Base-by-base conservation (phyloP, 1,284 basidiomycete species). In the Paramarasmius palmivorus region DNA sequence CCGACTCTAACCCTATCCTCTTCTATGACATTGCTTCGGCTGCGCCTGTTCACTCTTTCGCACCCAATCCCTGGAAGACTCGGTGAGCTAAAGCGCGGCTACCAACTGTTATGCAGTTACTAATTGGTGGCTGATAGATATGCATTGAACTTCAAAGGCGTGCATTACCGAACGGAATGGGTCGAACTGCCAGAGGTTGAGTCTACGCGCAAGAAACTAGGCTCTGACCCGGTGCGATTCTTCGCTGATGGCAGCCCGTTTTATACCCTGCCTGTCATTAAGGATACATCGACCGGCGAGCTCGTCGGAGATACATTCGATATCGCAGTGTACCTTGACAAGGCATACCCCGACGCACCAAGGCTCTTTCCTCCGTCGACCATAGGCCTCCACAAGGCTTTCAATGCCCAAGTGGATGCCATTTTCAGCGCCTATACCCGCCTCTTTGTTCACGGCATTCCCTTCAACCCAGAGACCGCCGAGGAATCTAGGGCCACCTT, bases 231-330 rank as follows among this genome's bases (percentile, higher is more conserved):
- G 35, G 44, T 49, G 40, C 20, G 53, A 22, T 50, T 25, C 8
- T 40, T 50, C 4, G 6, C 37, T 38, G 61, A 56, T 47, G 63
- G 56, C 39, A 58, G 22, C 19, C 42, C 46, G 8, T 52, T 44
- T 29, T 64, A 67, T 54, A 65, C 65, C 1, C 54, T 65, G 7
- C 65, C 65, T 3, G 59, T 63, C 39, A 64, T 67, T 37, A 36
- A 58, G 25, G 59, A 64, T 53, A 40, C 40, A 23, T 46, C 44
- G 17, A 58, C 60, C 2, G 56, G 52, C 19, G 53, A 55, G 20
- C 37, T 61, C 20, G 40, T 65, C 17, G 50, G 55, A 12, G 61
- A 65, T 34, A 59, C 60, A 2, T 58, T 48, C 46, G 39, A 49
- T 8, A 66, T 66, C 39, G 65, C 59, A 12, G 46, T 47, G 20